These are phyloP conservation scores for Alternaria atra DNA, from an alignment of 2,329 filamentous ascomycete genomes.

Conservation along the genomic window DNA sequence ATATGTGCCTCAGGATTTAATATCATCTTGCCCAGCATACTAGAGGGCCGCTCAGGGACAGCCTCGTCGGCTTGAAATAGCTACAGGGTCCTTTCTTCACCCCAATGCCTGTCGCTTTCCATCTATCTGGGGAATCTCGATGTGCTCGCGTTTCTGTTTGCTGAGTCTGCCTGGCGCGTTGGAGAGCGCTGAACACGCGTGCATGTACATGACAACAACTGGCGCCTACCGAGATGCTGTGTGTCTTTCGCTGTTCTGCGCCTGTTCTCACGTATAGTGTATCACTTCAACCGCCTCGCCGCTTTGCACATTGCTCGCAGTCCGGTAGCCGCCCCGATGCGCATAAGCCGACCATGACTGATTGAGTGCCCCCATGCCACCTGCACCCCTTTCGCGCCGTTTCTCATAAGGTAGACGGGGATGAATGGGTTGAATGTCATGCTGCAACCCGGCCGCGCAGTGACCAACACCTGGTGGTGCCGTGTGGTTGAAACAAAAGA, in stretches of 20 bases:
- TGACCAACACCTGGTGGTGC: conserved; percentile 12
- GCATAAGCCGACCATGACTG: conserved; percentile 9
- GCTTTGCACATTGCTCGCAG: conserved; percentile 6
- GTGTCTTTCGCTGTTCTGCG: conserved; percentile 2
- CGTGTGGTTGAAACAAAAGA: conserved; percentile 26
- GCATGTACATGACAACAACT: conserved; percentile 4
- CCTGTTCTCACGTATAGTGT: conserved; percentile 20
- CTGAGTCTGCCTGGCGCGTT: conserved; percentile 15
- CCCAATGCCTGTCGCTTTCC: neutral
- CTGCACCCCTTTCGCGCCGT: conserved; percentile 15
- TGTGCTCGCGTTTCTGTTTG: neutral
- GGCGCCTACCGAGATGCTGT: conserved; percentile 13
- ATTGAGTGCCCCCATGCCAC: conserved; percentile 6
- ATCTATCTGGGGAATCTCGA: conserved; percentile 13
- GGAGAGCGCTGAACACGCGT: neutral
- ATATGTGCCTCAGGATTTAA: neutral
- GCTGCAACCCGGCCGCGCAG: conserved; percentile 13
- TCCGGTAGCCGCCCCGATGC: conserved; percentile 18
- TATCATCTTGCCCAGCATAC: neutral
- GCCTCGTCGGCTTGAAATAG: conserved; percentile 16
- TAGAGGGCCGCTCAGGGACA: neutral
- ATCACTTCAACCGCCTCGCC: conserved; percentile 15
- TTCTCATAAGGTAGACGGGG: conserved; percentile 12
- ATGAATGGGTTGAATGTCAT: conserved; percentile 12
- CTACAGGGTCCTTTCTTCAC: neutral